Percentiles rank a stretch among this genome's conserved stretches.
These are phyloP conservation scores for Ceratocystis variospora DNA, from an alignment of 2,329 filamentous ascomycete species.

Conservation along the genomic window DNA sequence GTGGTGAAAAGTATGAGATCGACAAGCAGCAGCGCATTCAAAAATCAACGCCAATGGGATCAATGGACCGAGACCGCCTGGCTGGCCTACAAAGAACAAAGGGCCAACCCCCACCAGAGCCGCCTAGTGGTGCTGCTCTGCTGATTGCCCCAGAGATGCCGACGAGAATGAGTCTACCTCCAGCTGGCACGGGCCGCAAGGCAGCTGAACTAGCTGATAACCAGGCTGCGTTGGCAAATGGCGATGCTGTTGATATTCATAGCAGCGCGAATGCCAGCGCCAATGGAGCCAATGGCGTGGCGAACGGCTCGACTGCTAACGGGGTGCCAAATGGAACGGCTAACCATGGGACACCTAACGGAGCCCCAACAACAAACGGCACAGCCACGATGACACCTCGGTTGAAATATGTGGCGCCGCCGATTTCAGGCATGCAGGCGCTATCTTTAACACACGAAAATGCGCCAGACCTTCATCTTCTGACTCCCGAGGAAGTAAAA, in stretches of 20 bases:
- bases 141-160: conserved; percentile 69
- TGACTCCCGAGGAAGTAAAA: conserved; percentile 72
- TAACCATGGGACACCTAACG: conserved; percentile 4
- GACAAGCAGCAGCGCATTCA: conserved; percentile 71
- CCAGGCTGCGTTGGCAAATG: conserved; percentile 27
- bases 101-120: conserved; percentile 53
- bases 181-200: conserved; percentile 22
- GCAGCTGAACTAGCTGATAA: conserved; percentile 23
- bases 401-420: conserved; percentile 40
- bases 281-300: conserved; percentile 38
- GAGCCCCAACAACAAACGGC: conserved; percentile 26
- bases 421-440: conserved; percentile 47
- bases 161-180: conserved; percentile 36
- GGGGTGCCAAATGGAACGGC: conserved; percentile 37
- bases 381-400: conserved; percentile 28
- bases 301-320: conserved; percentile 38
- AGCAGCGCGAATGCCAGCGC: conserved; percentile 27
- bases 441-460: conserved; percentile 61
- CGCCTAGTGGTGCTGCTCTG: conserved; percentile 58
- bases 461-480: conserved; percentile 68
- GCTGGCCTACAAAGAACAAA: conserved; percentile 56
- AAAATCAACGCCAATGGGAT: conserved; percentile 56
- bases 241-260: conserved; percentile 26
- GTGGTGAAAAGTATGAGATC: conserved; percentile 81
- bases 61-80: conserved; percentile 68